Evolutionary conservation across 2,329 filamentous ascomycete genomes (phyloP).

Genomic region (Curvularia lunata): DNA sequence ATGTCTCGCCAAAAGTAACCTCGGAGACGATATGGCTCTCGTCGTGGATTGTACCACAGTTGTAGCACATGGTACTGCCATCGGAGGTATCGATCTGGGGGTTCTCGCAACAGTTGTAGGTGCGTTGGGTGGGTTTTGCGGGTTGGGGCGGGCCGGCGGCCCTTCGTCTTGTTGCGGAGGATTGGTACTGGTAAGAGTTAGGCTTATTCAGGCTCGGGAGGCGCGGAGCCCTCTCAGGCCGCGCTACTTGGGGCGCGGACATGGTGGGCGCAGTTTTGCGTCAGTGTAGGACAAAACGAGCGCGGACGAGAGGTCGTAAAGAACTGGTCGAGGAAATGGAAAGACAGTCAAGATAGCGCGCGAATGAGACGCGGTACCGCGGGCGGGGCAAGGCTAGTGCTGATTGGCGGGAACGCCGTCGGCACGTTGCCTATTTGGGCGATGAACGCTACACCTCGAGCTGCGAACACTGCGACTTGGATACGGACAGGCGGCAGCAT

Average conservation of each 20-base stretch:
- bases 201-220: constrained; percentile 35
- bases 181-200: constrained; percentile 25
- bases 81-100: constrained; percentile 36
- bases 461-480: constrained; percentile 9
- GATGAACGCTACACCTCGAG: constrained; percentile 16
- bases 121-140: constrained; percentile 20
- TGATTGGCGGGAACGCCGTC: constrained; percentile 8
- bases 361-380: constrained; percentile 20
- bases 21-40: constrained; percentile 92
- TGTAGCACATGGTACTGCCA: constrained; percentile 63
- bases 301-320: constrained; percentile 8
- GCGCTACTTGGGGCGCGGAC: constrained; percentile 28
- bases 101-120: constrained; percentile 36
- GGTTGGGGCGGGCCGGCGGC: constrained; percentile 27
- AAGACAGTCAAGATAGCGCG: constrained; percentile 18
- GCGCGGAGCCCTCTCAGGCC: constrained; percentile 26
- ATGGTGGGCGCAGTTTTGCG: constrained; percentile 16
- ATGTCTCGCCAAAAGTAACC: constrained; percentile 86
- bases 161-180: constrained; percentile 29
- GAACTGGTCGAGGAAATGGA: constrained; percentile 9
- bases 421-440: constrained; percentile 2
- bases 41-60: constrained; percentile 83
- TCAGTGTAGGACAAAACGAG: constrained; percentile 4
- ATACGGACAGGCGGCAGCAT: background rate
- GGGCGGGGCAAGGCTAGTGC: constrained; percentile 13